These are phyloP conservation scores for Parachaetomium inaequale DNA, from an alignment of 495 filamentous ascomycete genomes.

Conservation along the genomic window DNA sequence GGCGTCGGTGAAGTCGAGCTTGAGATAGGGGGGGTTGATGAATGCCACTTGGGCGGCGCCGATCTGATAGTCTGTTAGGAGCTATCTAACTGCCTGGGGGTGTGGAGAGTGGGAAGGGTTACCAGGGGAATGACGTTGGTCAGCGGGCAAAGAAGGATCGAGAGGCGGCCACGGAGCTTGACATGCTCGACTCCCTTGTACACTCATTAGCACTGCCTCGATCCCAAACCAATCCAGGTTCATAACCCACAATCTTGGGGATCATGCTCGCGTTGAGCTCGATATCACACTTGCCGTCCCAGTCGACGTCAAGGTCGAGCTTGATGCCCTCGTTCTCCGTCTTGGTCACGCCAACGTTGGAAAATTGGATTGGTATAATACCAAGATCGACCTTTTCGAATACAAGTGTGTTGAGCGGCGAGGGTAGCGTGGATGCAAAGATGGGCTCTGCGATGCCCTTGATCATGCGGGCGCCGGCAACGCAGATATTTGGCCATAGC, in stretches of 20 bases:
- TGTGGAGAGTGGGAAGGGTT: neutral
- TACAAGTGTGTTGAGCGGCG: slow-evolving; percentile 34
- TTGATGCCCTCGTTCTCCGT: slow-evolving; percentile 39
- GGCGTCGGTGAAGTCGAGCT: slow-evolving; percentile 42
- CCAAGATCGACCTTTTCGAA: slow-evolving; percentile 44
- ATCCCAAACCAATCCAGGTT: neutral
- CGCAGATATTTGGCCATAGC: slow-evolving; percentile 44
- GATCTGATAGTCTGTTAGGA: slow-evolving; percentile 28
- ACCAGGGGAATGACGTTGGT: slow-evolving; percentile 42
- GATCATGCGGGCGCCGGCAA: slow-evolving; percentile 35
- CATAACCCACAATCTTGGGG: slow-evolving; percentile 41
- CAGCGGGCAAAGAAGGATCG: slow-evolving; percentile 38
- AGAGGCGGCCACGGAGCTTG: slow-evolving; percentile 40
- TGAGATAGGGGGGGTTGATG: slow-evolving; percentile 41
- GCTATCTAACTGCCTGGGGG: neutral
- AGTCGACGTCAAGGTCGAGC: slow-evolving; percentile 43
- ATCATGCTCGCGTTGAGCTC: slow-evolving; percentile 39
- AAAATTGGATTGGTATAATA: slow-evolving; percentile 33
- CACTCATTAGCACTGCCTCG: neutral
- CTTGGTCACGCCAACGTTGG: slow-evolving; percentile 40
- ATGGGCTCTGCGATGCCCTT: slow-evolving; percentile 42
- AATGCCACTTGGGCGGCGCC: slow-evolving; percentile 44
- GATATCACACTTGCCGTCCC: slow-evolving; percentile 42
- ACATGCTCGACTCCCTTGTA: slow-evolving; percentile 41
- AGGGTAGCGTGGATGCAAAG: slow-evolving; percentile 39